phyloP scores from a whole-genome alignment of 1,284 basidiomycete genomes.

The Xanthoconium separans region DNA sequence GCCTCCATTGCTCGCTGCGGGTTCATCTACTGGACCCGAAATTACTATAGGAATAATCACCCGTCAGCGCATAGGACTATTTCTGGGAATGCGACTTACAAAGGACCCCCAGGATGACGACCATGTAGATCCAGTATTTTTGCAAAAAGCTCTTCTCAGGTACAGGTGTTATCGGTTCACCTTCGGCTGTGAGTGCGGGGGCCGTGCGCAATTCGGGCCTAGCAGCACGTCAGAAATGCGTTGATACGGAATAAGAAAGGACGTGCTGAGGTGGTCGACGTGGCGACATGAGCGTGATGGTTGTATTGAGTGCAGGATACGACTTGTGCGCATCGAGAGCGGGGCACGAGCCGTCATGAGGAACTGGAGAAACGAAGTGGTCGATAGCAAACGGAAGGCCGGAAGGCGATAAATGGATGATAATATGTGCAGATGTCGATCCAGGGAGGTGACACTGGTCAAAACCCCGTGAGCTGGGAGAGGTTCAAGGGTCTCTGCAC shows the following conservation, averaged over 20 bases:
- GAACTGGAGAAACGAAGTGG: constrained; percentile 65
- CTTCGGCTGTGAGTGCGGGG: constrained; percentile 63
- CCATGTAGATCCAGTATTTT: constrained; percentile 88
- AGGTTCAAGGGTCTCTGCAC: constrained; percentile 9
- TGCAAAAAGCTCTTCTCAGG: constrained; percentile 79
- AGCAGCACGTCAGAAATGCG: constrained; percentile 9
- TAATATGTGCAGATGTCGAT: constrained; percentile 53
- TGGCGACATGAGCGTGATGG: constrained; percentile 48
- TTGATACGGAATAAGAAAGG: constrained; percentile 1
- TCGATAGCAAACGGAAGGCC: constrained; percentile 60
- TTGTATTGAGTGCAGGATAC: constrained; percentile 48
- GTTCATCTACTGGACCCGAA: constrained; percentile 31
- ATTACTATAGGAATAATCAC: constrained; percentile 21
- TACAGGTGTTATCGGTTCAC: constrained; percentile 57
- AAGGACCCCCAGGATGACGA: constrained; percentile 55
- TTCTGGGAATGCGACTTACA: constrained; percentile 42
- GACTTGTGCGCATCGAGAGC: constrained; percentile 17
- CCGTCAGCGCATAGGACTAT: neutral
- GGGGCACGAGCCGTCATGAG: constrained; percentile 63
- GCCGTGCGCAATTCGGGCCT: constrained; percentile 69
- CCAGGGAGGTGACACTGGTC: constrained; percentile 59
- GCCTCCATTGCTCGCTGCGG: constrained; percentile 19
- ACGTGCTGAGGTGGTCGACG: constrained; percentile 58
- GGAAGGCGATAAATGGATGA: constrained; percentile 52
- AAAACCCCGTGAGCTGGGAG: constrained; percentile 9